Evolutionary conservation across 2,329 filamentous ascomycete species (phyloP), one percentile per base, ranked within the genome.

Genomic region (Huntiella savannae): DNA sequence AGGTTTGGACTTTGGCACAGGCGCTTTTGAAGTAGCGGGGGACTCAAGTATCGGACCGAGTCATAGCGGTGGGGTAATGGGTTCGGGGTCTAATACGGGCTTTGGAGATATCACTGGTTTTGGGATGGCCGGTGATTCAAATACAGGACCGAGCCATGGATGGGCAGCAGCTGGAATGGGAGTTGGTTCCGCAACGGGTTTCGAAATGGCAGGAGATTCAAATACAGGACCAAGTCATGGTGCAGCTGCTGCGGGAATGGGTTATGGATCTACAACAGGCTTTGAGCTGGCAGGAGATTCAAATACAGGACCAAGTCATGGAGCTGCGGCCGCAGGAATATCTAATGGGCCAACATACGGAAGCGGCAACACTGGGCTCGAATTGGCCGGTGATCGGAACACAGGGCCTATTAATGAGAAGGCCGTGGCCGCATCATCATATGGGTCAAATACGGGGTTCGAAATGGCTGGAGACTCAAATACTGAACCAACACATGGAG

Each of bases 81-180:
- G 28, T n/a, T 41, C 36, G 33, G 39, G 45, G 15, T 42, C 45
- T 5, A 47, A 22, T 28, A 10, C 33, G 5, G 37, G 44, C 4
- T 22, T 34, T 3, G 37, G 34, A 5, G 4, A 10, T 4, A 41
- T 11, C 39, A 34, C 33, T 1, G 12, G n/a, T 7, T 28, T 44
- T 44, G 33, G 16, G 16, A 44, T 36, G n/a, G 28, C 22, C 11
- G 42, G 33, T 16, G 39, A 38, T 17, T 45, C 43, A 6, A 38
- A 16, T 38, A 40, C 16, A 15, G 45, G 38, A 4, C 45, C 33
- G 34, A 33, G 39, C 12, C 33, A 41, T 12, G 45, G 39, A 15
- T 34, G 32, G 28, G 44, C 38, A 5, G 28, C 40, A 33, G 32
- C 33, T 43, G 46, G 46, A 2, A 34, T 47, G 22, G 45, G 45